Conservation (phyloP, 2,329 filamentous ascomycete species). For the Pseudopyrenochaeta lycopersici region DNA sequence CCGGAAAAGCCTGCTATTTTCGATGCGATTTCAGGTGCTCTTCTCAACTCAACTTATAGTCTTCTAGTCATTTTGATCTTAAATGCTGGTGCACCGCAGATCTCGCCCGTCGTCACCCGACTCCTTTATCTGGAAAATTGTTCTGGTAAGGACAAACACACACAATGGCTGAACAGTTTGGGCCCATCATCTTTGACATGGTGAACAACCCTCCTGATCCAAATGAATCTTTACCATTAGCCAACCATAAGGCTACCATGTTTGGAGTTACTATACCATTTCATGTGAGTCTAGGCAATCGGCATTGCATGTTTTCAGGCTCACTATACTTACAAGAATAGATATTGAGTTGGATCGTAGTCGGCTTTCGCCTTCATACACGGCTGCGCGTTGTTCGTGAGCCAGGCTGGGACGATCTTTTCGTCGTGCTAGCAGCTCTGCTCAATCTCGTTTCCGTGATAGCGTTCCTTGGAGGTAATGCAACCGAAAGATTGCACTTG, state of each 20-base stretch:
- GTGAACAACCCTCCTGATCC: constrained; percentile 31
- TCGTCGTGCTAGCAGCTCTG: constrained; percentile 38
- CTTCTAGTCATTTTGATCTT: no score
- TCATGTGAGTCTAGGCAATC: constrained; percentile 23
- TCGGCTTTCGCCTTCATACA: constrained; percentile 37
- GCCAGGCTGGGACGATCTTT: constrained; percentile 46
- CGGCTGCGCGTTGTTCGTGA: constrained; percentile 36
- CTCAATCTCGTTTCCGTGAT: constrained; percentile 32
- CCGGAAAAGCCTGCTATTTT: not conserved
- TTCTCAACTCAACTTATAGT: no score
- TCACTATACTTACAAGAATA: constrained; percentile 16
- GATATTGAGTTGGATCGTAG: constrained; percentile 36
- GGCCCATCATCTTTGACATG: constrained; percentile 23
- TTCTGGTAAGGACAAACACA: no score
- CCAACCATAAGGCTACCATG: constrained; percentile 30
- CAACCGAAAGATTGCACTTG: not conserved
- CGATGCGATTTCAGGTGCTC: not conserved
- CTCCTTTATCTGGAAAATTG: no score
- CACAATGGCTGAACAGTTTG: constrained; percentile 16
- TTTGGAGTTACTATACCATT: constrained; percentile 40
- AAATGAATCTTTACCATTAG: constrained; percentile 27
- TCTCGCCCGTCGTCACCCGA: no score
- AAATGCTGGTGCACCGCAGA: no score
- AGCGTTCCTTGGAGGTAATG: constrained; percentile 30
- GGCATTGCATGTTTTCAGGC: not conserved